Conservation (phyloP, 73 alveolate genomes). For the Effrenium voratum region DNA sequence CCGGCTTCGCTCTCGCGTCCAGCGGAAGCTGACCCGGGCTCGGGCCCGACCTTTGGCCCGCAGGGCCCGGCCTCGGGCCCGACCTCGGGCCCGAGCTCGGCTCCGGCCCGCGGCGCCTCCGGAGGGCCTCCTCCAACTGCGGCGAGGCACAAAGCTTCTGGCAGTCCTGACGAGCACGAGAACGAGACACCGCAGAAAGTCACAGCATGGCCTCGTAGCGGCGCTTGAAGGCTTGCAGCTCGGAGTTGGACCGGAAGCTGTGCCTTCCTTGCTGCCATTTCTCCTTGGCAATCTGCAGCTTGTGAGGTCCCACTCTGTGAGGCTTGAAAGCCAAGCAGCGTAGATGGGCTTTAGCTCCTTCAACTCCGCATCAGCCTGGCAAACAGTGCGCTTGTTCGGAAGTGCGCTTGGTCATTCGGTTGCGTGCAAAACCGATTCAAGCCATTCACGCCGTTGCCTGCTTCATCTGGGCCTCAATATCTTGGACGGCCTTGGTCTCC, state of each 20-base stretch:
- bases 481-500: constrained; percentile 66
- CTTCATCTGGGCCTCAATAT: constrained; percentile 56
- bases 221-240: constrained; percentile 72
- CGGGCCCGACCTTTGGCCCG: constrained; percentile 42
- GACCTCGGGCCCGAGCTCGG: neutral
- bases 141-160: constrained; percentile 39
- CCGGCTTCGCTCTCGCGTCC: too few species aligned
- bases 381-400: too few species aligned
- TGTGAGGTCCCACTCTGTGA: too few species aligned
- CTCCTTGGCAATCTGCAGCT: neutral
- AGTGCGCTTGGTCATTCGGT: too few species aligned
- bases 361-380: constrained; percentile 59
- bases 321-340: constrained; percentile 4
- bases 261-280: constrained; percentile 87
- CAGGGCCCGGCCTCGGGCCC: constrained; percentile 7
- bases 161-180: neutral
- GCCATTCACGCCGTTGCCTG: neutral
- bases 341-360: constrained; percentile 72
- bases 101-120: constrained; percentile 43
- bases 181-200: neutral
- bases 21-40: neutral
- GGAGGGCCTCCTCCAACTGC: constrained; percentile 49
- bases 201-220: constrained; percentile 47
- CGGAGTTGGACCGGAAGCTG: constrained; percentile 81
- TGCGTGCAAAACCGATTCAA: neutral